These are phyloP conservation scores for Eruca vesicaria DNA, from an alignment of 441 rosid genomes.

Conservation along the genomic window DNA sequence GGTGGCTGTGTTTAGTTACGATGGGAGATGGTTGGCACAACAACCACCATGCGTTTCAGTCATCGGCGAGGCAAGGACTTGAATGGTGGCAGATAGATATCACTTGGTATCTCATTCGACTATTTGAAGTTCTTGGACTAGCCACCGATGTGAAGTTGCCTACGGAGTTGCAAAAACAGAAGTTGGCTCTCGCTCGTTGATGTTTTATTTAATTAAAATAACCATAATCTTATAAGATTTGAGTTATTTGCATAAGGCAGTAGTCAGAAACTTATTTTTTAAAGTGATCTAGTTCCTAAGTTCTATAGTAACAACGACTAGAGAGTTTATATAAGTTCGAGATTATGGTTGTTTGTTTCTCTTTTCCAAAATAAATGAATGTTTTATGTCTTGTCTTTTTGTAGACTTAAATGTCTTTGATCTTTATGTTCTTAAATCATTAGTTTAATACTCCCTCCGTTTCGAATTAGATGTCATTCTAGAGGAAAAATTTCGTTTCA, in stretches of 20 bases:
- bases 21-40: conserved; percentile 7
- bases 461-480: no score
- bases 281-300: not conserved
- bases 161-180: not conserved
- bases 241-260: not conserved
- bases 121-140: not conserved
- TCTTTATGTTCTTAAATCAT: no score
- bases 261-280: not conserved
- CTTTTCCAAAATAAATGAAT: not conserved
- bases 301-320: not conserved
- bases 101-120: not conserved
- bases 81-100: not conserved
- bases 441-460: no score
- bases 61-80: not conserved
- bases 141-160: not conserved
- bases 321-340: not conserved
- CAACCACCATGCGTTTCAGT: not conserved
- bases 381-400: no score
- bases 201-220: not conserved
- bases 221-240: not conserved
- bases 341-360: not conserved
- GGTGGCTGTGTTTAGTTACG: not conserved
- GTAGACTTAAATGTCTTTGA: no score
- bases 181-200: not conserved
- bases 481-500: no score